These are phyloP conservation scores for Parathielavia appendiculata DNA, from an alignment of 495 filamentous ascomycete genomes.

Conservation along the genomic window DNA sequence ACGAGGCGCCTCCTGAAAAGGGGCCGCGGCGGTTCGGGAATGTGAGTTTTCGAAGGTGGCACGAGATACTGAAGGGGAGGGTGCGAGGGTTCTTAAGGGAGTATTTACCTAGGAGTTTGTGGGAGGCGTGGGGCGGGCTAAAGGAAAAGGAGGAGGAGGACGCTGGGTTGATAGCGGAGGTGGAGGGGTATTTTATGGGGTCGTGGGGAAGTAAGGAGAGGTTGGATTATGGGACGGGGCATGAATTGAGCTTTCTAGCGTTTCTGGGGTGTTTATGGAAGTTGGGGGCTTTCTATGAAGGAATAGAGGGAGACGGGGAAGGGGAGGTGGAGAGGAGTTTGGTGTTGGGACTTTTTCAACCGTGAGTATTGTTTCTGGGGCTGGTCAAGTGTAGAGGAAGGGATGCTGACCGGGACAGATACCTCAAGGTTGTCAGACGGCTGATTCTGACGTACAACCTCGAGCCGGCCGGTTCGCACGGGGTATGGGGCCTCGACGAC, in stretches of 20 bases:
- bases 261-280: conserved; percentile 91
- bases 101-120: conserved; percentile 29
- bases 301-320: conserved; percentile 1
- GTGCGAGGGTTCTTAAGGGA: conserved; percentile 54
- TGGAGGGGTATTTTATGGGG: conserved; percentile 75
- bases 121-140: conserved; percentile 3
- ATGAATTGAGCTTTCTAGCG: conserved; percentile 90
- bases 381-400: neutral
- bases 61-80: conserved; percentile 58
- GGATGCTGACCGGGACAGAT: conserved; percentile 38
- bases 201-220: conserved; percentile 84
- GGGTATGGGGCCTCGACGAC: conserved; percentile 95
- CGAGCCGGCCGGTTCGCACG: conserved; percentile 91
- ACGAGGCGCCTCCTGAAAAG: conserved; percentile 73
- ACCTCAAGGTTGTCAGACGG: conserved; percentile 74
- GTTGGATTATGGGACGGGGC: conserved; percentile 92
- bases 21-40: conserved; percentile 92
- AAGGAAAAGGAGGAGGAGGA: conserved; percentile 1
- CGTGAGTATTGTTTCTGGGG: conserved; percentile 47
- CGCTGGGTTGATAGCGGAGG: conserved; percentile 51
- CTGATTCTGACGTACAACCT: conserved; percentile 90
- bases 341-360: conserved; percentile 74
- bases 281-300: conserved; percentile 63
- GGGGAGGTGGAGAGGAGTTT: conserved; percentile 61
- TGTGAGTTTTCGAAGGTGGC: conserved; percentile 79